Evolutionary conservation across 2,329 filamentous ascomycete species (phyloP), one percentile per base, ranked within the genome.

Genomic region (Aureobasidium sp.): DNA sequence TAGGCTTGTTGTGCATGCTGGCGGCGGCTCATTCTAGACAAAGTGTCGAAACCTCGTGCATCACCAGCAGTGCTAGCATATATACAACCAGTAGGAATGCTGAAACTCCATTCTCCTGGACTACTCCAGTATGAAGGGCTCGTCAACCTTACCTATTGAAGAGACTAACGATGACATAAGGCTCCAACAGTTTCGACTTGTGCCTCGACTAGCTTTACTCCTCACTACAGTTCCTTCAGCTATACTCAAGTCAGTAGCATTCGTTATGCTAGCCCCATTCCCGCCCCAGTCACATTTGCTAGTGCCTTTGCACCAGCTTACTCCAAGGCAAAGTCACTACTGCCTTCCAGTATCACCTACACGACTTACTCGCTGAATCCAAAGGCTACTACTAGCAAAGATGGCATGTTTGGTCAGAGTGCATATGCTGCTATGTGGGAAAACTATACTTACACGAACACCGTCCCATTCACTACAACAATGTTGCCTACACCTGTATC

Each of bases 401-500:
- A 41, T 29, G 52, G 37, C 37, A 44, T 15, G 17, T 77, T 76
- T 44, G 75, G 75, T 0, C 73, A 74, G 36, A 72, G 73, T 10
- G 76, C 75, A 1, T 77, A 74, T 72, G 72, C 71, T 32, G 66
- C 68, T 17, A 29, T 47, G 7, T 58, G 55, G 55, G n/a, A 20
- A 20, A 26, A n/a, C 6, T 46, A 46, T 1, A 36, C n/a, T n/a
- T 48, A 36, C 42, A 26, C 23, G 3, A 17, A 26, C 8, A 47
- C 41, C 12, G 20, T 46, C 8, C 42, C 53, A 15, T 55, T 42
- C 42, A 59, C 41, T 2, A 82, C 82, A 0, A 85, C 83, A 0
- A 82, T 83, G 1, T 76, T 73, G 3, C 81, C 83, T 0, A 86
- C 82, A 0, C 77, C 82, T 0, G 71, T 86, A 1, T 79, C 82